Evolutionary conservation across 164 flowering plant species (phyloP).

Genomic region (Chloranthus sessilifolius): DNA sequence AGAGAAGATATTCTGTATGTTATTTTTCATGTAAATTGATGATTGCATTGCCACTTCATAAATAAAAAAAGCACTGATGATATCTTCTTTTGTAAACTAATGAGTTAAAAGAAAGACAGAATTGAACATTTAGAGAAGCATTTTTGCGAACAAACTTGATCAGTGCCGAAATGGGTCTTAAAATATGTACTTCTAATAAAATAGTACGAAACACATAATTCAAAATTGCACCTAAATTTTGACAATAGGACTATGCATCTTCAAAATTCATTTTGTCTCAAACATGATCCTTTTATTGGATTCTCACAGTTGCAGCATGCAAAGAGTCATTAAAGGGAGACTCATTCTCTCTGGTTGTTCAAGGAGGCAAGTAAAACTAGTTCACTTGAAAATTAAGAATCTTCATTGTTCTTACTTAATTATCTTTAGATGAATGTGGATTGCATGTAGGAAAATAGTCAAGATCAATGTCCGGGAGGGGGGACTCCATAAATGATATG

Average conservation of each 20-base stretch:
- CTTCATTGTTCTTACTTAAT: slow-evolving; percentile 18
- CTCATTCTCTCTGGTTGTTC: slow-evolving; percentile 28
- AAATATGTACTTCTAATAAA: background rate
- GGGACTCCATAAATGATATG: no score
- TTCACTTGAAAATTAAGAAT: slow-evolving; percentile 30
- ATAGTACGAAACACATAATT: no score
- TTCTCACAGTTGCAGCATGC: slow-evolving; percentile 53
- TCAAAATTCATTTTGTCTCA: slow-evolving; percentile 60
- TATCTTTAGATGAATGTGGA: slow-evolving; percentile 49
- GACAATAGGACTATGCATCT: slow-evolving; percentile 49
- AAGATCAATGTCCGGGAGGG: no score
- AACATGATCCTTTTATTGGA: slow-evolving; percentile 66
- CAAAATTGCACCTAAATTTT: slow-evolving; percentile 55
- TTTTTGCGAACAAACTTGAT: background rate
- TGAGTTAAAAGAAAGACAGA: no score
- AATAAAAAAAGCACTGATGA: no score
- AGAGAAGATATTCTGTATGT: no score
- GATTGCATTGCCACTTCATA: no score
- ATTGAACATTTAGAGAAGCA: no score
- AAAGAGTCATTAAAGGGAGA: slow-evolving; percentile 41
- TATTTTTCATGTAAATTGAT: no score
- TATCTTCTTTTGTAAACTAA: no score
- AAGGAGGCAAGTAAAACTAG: slow-evolving; percentile 35
- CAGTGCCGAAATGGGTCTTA: background rate
- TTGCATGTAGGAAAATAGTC: no score